phyloP scores from a whole-genome alignment of 768 basidiomycete genomes.

The Myochromella boudieri region DNA sequence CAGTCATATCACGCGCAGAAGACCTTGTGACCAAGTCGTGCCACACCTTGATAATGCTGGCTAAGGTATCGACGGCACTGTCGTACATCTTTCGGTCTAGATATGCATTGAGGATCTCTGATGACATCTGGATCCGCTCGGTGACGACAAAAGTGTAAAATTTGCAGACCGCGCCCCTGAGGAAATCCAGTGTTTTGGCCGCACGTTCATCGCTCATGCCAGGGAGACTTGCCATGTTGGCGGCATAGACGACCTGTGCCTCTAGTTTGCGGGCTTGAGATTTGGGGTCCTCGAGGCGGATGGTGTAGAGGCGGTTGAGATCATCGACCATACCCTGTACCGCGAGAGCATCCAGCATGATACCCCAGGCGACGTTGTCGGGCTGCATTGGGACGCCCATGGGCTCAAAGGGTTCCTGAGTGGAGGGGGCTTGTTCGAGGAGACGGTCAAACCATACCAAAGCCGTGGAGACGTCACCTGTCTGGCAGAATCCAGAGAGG shows the following conservation, averaged over 20 bases:
- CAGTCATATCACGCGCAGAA: neutral
- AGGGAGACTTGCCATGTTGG: conserved; percentile 29
- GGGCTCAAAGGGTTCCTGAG: conserved; percentile 40
- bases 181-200: conserved; percentile 21
- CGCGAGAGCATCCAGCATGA: conserved; percentile 61
- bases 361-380: conserved; percentile 49
- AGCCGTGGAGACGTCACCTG: conserved; percentile 63
- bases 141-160: neutral
- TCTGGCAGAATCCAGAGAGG: conserved; percentile 62
- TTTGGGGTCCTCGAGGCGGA: conserved; percentile 36
- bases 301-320: conserved; percentile 54
- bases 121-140: conserved; percentile 13
- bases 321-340: conserved; percentile 46
- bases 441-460: conserved; percentile 72
- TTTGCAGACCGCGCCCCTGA: conserved; percentile 10
- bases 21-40: neutral
- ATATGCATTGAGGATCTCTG: conserved; percentile 28
- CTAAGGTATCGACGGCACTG: conserved; percentile 20
- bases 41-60: conserved; percentile 13
- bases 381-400: conserved; percentile 49
- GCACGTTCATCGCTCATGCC: conserved; percentile 17
- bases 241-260: conserved; percentile 39
- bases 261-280: conserved; percentile 34
- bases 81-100: conserved; percentile 28
- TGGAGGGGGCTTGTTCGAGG: conserved; percentile 34